Evolutionary conservation across 495 filamentous ascomycete species (phyloP), one percentile per base, ranked within the genome.

Genomic region (Immersiella caudata): DNA sequence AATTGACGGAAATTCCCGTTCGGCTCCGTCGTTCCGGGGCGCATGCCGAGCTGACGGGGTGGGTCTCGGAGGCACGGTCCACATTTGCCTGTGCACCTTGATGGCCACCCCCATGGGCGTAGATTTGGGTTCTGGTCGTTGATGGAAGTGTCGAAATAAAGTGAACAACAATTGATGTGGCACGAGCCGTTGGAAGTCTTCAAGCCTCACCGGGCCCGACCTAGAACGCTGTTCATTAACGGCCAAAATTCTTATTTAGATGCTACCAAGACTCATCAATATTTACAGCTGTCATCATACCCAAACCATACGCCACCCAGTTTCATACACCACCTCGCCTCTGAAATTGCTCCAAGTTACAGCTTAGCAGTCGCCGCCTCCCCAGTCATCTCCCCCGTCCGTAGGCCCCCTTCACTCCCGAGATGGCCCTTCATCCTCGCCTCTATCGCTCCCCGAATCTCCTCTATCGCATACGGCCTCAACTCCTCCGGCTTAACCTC

Each of bases 401-500:
- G 4, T 33, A 33, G 4, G 2, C 7, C 52, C 16, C 52, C 14
- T 55, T 22, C 20, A 22, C n/a, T n/a, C 20, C 20, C 27, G 57
- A 29, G 62, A 83, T 67, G 62, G 76, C 80, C 71, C 40, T 21
- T 79, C 75, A 81, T 78, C 82, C 52, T 80, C 75, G 79, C 79
- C 49, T 74, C 72, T 61, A 85, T 80, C 68, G 80, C 73, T 62
- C 78, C 76, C 54, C 67, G 72, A 80, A 93, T 85, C 61, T 90
- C 85, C 58, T 85, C 85, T 58, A 88, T 81, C 4, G 69, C 78
- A 20, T 87, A 79, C 11, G 76, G 72, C 64, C 77, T 80, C 27
- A 89, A 73, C 62, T 80, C 74, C 25, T 79, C 79, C 35, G 88
- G 75, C 25, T 88, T 81, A 14, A 91, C 74, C 62, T 79, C 69